A percentile compares a stretch with the other conserved stretches of the same genome.
Evolutionary conservation across 2,329 filamentous ascomycete genomes (phyloP).

Genomic region (Ascosphaera pollenicola): DNA sequence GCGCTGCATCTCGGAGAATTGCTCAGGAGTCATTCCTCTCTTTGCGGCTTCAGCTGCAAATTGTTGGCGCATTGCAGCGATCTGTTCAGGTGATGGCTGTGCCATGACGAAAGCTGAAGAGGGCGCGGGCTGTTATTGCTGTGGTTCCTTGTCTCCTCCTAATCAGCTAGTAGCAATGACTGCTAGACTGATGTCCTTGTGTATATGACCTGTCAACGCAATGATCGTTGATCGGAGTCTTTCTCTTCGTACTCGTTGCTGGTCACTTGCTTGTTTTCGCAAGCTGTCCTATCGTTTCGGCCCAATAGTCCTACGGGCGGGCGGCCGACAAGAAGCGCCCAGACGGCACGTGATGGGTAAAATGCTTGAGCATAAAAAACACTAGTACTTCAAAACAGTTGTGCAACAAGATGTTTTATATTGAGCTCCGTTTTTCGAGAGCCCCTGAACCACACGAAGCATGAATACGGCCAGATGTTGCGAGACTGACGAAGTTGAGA

Average conservation of each 20-base stretch:
- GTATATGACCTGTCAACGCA: background rate
- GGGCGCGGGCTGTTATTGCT: background rate
- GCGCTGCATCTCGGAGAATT: constrained; percentile 48
- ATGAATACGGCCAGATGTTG: too few relatives aligned
- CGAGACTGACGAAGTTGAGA: too few relatives aligned
- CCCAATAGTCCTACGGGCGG: background rate
- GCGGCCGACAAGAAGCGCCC: too few relatives aligned
- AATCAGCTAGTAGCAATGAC: background rate
- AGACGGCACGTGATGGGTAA: too few relatives aligned
- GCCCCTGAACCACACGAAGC: too few relatives aligned
- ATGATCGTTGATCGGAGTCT: background rate
- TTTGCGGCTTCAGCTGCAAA: constrained; percentile 64
- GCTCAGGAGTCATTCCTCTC: constrained; percentile 60
- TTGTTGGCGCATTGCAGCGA: constrained; percentile 62
- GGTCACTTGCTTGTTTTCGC: background rate
- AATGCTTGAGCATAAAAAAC: too few relatives aligned
- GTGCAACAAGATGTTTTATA: too few relatives aligned
- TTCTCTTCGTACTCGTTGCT: background rate
- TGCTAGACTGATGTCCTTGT: background rate
- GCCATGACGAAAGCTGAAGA: constrained; percentile 8
- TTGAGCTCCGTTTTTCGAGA: too few relatives aligned
- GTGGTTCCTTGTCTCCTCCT: background rate
- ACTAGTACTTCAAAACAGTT: too few relatives aligned
- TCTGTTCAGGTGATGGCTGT: constrained; percentile 58
- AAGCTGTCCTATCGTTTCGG: background rate